phyloP scores from a whole-genome alignment of 2,329 filamentous ascomycete genomes.

The Tolypocladium ophioglossoides region DNA sequence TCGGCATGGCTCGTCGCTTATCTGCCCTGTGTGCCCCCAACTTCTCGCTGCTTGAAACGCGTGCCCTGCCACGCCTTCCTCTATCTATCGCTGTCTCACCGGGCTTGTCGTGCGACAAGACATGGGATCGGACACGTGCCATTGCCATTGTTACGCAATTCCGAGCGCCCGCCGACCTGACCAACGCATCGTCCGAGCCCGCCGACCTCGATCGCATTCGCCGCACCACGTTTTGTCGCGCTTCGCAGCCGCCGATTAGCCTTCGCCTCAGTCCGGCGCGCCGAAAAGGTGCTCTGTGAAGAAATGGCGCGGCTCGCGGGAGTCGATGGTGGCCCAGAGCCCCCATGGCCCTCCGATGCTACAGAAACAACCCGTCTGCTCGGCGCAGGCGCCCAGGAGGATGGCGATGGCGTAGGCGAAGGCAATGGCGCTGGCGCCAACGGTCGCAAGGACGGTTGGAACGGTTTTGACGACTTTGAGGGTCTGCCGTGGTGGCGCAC shows the following conservation, averaged over 20 bases:
- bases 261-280: neutral
- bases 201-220: neutral
- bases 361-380: conserved; percentile 4
- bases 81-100: neutral
- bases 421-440: conserved; percentile 2
- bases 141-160: neutral
- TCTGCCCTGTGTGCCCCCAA: neutral
- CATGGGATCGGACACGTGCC: neutral
- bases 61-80: neutral
- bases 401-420: neutral
- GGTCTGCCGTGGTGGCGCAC: conserved; percentile 50
- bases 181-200: neutral
- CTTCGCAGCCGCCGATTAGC: neutral
- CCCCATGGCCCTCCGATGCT: neutral
- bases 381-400: neutral
- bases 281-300: neutral
- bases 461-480: conserved; percentile 45
- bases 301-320: neutral
- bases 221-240: neutral
- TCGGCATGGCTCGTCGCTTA: neutral
- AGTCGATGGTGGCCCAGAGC: neutral
- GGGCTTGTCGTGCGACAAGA: neutral
- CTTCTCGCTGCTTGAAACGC: neutral
- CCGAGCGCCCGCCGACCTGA: neutral
- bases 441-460: conserved; percentile 26